phyloP scores from a whole-genome alignment of 768 basidiomycete genomes.

The Pisolithus sp. region DNA sequence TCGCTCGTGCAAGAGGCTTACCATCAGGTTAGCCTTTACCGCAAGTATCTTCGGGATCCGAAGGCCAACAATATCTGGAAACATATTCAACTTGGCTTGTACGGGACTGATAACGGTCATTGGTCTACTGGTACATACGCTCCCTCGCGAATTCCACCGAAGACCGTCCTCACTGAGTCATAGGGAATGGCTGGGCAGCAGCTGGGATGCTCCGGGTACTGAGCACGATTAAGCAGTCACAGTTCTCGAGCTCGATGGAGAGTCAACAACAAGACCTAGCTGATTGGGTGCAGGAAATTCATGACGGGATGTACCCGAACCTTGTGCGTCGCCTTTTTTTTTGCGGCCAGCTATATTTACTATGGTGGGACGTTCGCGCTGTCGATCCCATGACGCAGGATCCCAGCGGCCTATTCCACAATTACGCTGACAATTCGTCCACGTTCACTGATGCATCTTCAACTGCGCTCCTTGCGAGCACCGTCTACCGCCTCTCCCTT shows the following conservation, averaged over 20 bases:
- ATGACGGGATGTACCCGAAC: constrained; percentile 57
- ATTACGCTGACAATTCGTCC: constrained; percentile 56
- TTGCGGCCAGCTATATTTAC: not conserved
- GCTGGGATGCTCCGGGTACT: constrained; percentile 82
- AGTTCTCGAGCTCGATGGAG: constrained; percentile 42
- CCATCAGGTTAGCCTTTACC: constrained; percentile 67
- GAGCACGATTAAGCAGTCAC: constrained; percentile 62
- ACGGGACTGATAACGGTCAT: constrained; percentile 55
- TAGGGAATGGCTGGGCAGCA: constrained; percentile 87
- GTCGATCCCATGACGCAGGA: not conserved
- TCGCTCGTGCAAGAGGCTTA: constrained; percentile 59
- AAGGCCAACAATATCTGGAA: constrained; percentile 58
- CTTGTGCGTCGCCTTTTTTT: constrained; percentile 38
- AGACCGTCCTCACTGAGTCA: not conserved
- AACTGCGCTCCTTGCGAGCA: constrained; percentile 68
- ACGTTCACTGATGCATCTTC: constrained; percentile 71
- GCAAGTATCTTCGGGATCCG: constrained; percentile 53
- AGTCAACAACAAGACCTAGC: constrained; percentile 52
- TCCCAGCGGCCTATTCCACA: constrained; percentile 41
- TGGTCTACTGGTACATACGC: constrained; percentile 66
- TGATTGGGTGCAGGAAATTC: constrained; percentile 67
- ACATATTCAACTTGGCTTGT: constrained; percentile 59
- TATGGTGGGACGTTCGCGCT: not conserved
- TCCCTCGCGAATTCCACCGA: not conserved
- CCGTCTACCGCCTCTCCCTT: constrained; percentile 68